Percentiles rank a stretch among this genome's conserved stretches.
Evolutionary conservation across 768 basidiomycete genomes (phyloP).

Genomic region (Sarcomyxa edulis): DNA sequence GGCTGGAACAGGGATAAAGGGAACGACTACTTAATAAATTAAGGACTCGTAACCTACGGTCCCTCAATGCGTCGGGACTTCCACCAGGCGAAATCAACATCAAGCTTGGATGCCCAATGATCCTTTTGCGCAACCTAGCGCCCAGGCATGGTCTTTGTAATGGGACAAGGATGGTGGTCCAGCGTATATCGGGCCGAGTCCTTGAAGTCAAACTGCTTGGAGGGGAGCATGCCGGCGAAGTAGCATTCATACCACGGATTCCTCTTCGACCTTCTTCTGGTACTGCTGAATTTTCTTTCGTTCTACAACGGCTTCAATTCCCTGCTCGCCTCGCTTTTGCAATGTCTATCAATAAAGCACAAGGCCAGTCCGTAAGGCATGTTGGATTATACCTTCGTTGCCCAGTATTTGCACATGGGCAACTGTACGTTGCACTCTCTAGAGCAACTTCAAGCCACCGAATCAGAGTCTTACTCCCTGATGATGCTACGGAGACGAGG

Average conservation of each 20-base stretch:
- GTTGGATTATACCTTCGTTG: constrained; percentile 34
- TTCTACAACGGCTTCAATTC: constrained; percentile 30
- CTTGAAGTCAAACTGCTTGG: constrained; percentile 29
- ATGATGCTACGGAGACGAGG: not conserved
- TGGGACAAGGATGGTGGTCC: constrained; percentile 27
- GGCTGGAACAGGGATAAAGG: too few relatives aligned
- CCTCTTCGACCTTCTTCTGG: constrained; percentile 20
- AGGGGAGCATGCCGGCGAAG: constrained; percentile 29
- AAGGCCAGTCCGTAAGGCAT: constrained; percentile 38
- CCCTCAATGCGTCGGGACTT: constrained; percentile 30
- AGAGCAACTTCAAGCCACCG: constrained; percentile 20
- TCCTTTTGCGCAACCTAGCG: constrained; percentile 38
- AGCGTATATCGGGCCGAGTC: constrained; percentile 19
- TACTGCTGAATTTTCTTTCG: constrained; percentile 20
- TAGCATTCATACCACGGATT: constrained; percentile 33
- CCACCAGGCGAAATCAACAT: constrained; percentile 30
- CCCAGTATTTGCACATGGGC: constrained; percentile 36
- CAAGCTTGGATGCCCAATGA: constrained; percentile 29
- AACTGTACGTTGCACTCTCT: constrained; percentile 37
- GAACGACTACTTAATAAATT: too few relatives aligned
- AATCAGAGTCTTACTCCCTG: constrained; percentile 18
- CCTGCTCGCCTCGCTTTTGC: constrained; percentile 40
- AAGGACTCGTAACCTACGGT: too few relatives aligned
- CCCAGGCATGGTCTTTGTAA: constrained; percentile 31
- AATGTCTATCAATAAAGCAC: constrained; percentile 43